Base-by-base conservation (phyloP, 345 rosid species). In the Punica granatum region DNA sequence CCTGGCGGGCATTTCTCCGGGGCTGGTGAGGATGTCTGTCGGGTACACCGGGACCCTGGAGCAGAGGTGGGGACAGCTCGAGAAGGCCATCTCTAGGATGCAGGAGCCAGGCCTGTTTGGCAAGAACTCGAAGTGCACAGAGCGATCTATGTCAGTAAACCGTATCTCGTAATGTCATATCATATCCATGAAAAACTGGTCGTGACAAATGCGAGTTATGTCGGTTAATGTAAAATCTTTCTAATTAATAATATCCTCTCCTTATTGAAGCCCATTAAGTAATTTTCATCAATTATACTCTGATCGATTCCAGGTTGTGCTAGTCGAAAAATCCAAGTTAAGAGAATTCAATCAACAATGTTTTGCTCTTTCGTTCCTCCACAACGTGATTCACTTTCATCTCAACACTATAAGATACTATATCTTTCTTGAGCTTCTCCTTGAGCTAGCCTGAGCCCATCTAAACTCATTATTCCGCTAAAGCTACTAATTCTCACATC, bases 1-100 rank as follows among this genome's bases (percentile, higher is more conserved):
- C n/a, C 74, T 88, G 7, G 98, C 98, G 0, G 97, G 98, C 26
- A 94, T 94, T 32, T 89, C 99, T 6, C 96, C 99, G 0, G 99
- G 99, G 28, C 74, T 92, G 76, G 71, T 91, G 26, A 76, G 99
- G 71, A 85, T 94, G 98, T 94, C 99, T 0, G 69, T 91, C 9
- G 99, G 99, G 11, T 91, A 84, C 67, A 44, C 84, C 2, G 99
- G 99, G n/a, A 91, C 90, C 3, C 12, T 88, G 79, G 98, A 89
- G 63, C 99, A 94, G 89, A 86, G 72, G 75, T 94, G 97, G 99
- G 31, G 78, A 75, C 98, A 88, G 60, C 83, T 94, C 23, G 96
- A 88, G 73, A 88, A 84, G 80, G 99, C 99, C 0, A 69, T 88
- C 26, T 70, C 78, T 3, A 83, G 82, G 71, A 58, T 89, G 88